Base-by-base conservation (phyloP, 768 basidiomycete species). In the Mycena filopes region DNA sequence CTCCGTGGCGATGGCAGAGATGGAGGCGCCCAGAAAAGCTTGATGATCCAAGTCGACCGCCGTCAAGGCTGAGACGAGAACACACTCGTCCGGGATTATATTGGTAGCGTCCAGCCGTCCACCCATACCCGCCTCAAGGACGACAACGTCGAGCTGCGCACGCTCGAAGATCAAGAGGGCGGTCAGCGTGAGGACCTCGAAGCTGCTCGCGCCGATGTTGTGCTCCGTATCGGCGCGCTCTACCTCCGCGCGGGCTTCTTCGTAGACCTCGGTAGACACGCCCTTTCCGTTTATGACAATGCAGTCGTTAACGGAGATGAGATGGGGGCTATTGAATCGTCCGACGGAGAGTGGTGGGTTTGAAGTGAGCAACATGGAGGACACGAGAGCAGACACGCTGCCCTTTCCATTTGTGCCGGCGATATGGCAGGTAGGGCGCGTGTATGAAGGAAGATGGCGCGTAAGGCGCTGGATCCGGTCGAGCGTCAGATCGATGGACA, bases 391-490 rank as follows among this genome's bases (percentile, higher is more conserved):
- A 1, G 95, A 89, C 15, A 97, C 94, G 70, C 94, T 96, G 38
- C 98, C 98, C 77, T 99, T 99, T 11, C 97, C 97, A 77, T 99
- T 99, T 0, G 98, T 99, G 0, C 98, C 98, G 10, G 95, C 89
- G 61, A 99, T 85, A 73, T 99, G 98, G 38, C 93, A 82, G 0
- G 95, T 94, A 0, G 95, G 97, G 2, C 93, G 85, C 0, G 82
- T 87, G 72, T 92, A 91, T 0, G 81, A 77, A 0, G 87, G 88
- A 6, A 97, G 78, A 69, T 82, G 71, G 3, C 74, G 62, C 36
- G 90, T 83, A 0, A 95, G 81, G 4, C 61, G 74, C 45, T 74
- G 71, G 40, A 94, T 82, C 9, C 90, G 85, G 56, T 88, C 82
- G 4, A 94, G 81, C 15, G 85, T 84, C 12, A 94, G 84, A 66